These are phyloP conservation scores for Aspergillus baeticus DNA, from an alignment of 495 filamentous ascomycete genomes.

Conservation along the genomic window DNA sequence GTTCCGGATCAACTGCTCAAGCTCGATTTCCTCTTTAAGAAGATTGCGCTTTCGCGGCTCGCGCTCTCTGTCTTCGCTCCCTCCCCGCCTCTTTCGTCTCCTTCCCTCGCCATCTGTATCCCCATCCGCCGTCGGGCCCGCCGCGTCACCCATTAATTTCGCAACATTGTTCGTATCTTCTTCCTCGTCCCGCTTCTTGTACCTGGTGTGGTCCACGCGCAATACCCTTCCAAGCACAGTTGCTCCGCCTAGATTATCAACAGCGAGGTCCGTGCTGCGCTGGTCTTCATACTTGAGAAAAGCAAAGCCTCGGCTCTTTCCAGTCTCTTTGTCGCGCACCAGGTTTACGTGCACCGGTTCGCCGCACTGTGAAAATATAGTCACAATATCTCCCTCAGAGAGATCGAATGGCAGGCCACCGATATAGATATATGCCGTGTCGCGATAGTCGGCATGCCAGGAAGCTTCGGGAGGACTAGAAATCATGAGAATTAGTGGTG, in stretches of 20 bases:
- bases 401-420: slow-evolving; percentile 93
- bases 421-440: slow-evolving; percentile 95
- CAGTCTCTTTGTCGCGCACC: slow-evolving; percentile 90
- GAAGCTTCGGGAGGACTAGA: slow-evolving; percentile 74
- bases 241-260: slow-evolving; percentile 90
- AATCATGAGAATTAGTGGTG: slow-evolving; percentile 14
- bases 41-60: slow-evolving; percentile 41
- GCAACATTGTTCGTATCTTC: slow-evolving; percentile 62
- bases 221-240: slow-evolving; percentile 77
- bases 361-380: slow-evolving; percentile 96
- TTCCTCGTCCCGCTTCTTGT: slow-evolving; percentile 86
- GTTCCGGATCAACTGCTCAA: slow-evolving; percentile 69
- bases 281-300: slow-evolving; percentile 99
- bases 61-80: slow-evolving; percentile 32
- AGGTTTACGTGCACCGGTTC: slow-evolving; percentile 91
- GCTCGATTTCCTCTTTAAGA: slow-evolving; percentile 71
- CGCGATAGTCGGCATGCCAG: slow-evolving; percentile 96
- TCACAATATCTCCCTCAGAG: slow-evolving; percentile 91
- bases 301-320: slow-evolving; percentile 88
- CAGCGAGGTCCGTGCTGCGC: slow-evolving; percentile 89
- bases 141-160: slow-evolving; percentile 34
- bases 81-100: slow-evolving; percentile 44
- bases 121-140: slow-evolving; percentile 22
- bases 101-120: slow-evolving; percentile 34
- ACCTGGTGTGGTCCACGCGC: slow-evolving; percentile 88